Evolutionary conservation across 1,284 basidiomycete genomes (phyloP).

Genomic region (Ceratobasidium sp.): DNA sequence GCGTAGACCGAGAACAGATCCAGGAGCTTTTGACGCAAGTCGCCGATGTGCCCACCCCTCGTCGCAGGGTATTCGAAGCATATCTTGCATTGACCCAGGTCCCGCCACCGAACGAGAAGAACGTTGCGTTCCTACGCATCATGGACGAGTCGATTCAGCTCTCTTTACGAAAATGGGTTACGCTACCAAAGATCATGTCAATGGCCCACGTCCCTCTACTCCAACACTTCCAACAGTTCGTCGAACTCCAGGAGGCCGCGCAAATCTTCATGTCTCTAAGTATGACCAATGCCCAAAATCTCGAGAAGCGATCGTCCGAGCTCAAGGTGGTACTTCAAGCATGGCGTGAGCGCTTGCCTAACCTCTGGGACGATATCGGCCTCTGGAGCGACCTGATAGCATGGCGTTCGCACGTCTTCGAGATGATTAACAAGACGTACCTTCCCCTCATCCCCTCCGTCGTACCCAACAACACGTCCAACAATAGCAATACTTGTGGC

Average conservation of each 20-base stretch:
- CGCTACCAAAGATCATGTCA: conserved; percentile 87
- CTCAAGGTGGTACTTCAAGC: conserved; percentile 96
- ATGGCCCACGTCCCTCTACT: conserved; percentile 94
- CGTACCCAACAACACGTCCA: conserved; percentile 64
- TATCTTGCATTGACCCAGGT: conserved; percentile 89
- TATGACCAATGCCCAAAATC: conserved; percentile 87
- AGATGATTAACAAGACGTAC: conserved; percentile 97
- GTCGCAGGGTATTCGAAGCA: conserved; percentile 95
- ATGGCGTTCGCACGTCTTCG: conserved; percentile 92
- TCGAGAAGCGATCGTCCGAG: conserved; percentile 95
- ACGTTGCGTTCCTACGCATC: conserved; percentile 74
- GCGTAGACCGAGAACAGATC: conserved; percentile 75
- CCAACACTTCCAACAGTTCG: conserved; percentile 99
- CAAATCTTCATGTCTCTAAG: conserved; percentile 94
- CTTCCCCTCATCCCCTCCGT: conserved; percentile 82
- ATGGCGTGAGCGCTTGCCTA: conserved; percentile 97
- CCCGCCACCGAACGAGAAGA: conserved; percentile 60
- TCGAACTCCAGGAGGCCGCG: conserved; percentile 96
- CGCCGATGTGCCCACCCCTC: conserved; percentile 89
- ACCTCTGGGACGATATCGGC: conserved; percentile 97
- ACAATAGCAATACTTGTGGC: conserved; percentile 85
- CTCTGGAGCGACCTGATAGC: conserved; percentile 99
- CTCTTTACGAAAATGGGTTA: conserved; percentile 95
- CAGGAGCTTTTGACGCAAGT: conserved; percentile 88
- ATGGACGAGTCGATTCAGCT: conserved; percentile 98